A percentile compares a stretch with the other conserved stretches of the same genome.
Conservation (phyloP, 352 stramenopile species). For the Globisporangium yorkense region DNA sequence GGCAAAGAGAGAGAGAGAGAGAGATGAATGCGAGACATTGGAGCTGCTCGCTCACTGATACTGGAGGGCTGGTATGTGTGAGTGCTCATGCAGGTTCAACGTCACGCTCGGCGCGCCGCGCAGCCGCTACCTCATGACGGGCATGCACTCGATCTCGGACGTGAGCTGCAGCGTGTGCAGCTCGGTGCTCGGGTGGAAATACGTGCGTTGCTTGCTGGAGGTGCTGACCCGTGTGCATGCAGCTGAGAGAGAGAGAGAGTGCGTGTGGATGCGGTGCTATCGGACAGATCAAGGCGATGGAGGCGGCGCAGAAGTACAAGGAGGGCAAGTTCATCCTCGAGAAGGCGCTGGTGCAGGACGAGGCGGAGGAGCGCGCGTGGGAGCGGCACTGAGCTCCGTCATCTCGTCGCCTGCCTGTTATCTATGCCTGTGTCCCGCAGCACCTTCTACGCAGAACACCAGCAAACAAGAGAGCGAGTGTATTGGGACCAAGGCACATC, state of each 20-base stretch:
- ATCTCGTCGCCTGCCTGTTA: background rate
- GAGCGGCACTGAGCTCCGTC: conserved; percentile 13
- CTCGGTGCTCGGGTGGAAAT: conserved; percentile 77
- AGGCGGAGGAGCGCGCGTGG: conserved; percentile 45
- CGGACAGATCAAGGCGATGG: conserved; percentile 67
- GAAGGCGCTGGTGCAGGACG: conserved; percentile 63
- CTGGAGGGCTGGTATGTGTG: conserved; percentile 3
- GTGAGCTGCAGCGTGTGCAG: conserved; percentile 58
- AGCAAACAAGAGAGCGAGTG: background rate
- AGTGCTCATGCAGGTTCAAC: conserved; percentile 46
- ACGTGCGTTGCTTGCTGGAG: conserved; percentile 27
- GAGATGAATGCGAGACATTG: background rate
- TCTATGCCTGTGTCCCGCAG: background rate
- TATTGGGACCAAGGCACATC: background rate
- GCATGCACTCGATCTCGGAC: conserved; percentile 75
- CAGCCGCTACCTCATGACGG: conserved; percentile 75
- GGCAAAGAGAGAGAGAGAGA: no score
- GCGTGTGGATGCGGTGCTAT: conserved; percentile 1
- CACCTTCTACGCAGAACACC: background rate
- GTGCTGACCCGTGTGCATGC: no score
- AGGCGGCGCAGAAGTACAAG: conserved; percentile 81
- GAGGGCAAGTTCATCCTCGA: conserved; percentile 85
- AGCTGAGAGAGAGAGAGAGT: background rate
- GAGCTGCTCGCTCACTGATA: background rate
- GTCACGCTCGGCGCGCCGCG: conserved; percentile 43